phyloP scores from a whole-genome alignment of 345 rosid genomes.

The Lumnitzera racemosa region DNA sequence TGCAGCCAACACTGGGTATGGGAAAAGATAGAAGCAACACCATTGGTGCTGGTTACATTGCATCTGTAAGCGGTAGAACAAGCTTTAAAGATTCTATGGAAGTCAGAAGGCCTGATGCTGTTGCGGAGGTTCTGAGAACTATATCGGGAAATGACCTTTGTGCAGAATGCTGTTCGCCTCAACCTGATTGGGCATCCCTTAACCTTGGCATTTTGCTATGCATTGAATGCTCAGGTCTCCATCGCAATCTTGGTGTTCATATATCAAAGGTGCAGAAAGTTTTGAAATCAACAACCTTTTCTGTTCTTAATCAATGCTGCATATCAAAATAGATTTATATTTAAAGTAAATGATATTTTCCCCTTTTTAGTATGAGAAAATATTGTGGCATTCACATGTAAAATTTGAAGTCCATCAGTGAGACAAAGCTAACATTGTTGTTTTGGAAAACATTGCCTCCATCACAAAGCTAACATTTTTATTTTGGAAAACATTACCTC shows the following conservation, averaged over 20 bases:
- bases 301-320: not conserved
- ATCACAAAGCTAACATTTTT: no score
- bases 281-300: slow-evolving; percentile 1
- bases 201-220: slow-evolving; percentile 84
- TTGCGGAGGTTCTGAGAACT: slow-evolving; percentile 37
- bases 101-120: slow-evolving; percentile 30
- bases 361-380: not conserved
- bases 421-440: no score
- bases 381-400: no score
- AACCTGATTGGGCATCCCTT: slow-evolving; percentile 89
- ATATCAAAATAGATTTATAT: not conserved
- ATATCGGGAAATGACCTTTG: slow-evolving; percentile 77
- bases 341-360: not conserved
- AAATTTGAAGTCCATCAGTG: no score
- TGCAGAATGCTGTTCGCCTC: slow-evolving; percentile 75
- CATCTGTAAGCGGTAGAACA: slow-evolving; percentile 16
- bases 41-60: slow-evolving; percentile 21
- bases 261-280: slow-evolving; percentile 61
- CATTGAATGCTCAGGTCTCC: slow-evolving; percentile 88
- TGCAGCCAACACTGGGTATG: slow-evolving; percentile 34
- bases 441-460: no score
- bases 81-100: slow-evolving; percentile 18
- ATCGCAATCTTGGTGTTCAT: slow-evolving; percentile 89
- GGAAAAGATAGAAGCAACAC: slow-evolving; percentile 25
- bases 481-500: no score